A percentile compares a stretch with the other conserved stretches of the same genome.
phyloP scores from a whole-genome alignment of 768 basidiomycete genomes.

The Podaxis sp. region DNA sequence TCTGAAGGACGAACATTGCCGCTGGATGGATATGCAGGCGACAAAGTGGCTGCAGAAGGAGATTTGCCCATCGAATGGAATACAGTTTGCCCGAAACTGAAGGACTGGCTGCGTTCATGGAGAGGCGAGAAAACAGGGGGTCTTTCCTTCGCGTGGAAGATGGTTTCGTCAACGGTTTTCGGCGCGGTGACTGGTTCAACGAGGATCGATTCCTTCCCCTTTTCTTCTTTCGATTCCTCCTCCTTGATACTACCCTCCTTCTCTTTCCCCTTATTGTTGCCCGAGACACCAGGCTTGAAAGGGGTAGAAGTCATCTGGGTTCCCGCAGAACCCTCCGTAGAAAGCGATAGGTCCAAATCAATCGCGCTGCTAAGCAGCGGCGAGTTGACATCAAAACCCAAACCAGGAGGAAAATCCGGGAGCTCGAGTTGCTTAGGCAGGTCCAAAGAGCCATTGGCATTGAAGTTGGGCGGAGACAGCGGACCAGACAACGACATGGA shows the following conservation, averaged over 20 bases:
- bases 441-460: slow-evolving; percentile 51
- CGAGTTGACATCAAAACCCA: slow-evolving; percentile 37
- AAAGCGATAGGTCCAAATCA: slow-evolving; percentile 33
- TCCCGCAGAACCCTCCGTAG: slow-evolving; percentile 16
- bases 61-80: slow-evolving; percentile 50
- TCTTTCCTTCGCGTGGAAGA: slow-evolving; percentile 44
- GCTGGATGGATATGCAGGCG: slow-evolving; percentile 28
- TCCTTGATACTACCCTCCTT: slow-evolving; percentile 18
- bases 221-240: slow-evolving; percentile 18
- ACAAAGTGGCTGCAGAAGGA: slow-evolving; percentile 19
- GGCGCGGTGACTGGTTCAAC: slow-evolving; percentile 20
- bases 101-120: slow-evolving; percentile 65
- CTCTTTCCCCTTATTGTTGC: slow-evolving; percentile 39
- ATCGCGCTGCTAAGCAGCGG: slow-evolving; percentile 31
- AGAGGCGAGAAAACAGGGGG: slow-evolving; percentile 33
- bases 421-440: slow-evolving; percentile 55
- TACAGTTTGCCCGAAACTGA: slow-evolving; percentile 62
- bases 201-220: slow-evolving; percentile 19
- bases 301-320: slow-evolving; percentile 46
- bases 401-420: slow-evolving; percentile 43
- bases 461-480: slow-evolving; percentile 39
- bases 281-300: slow-evolving; percentile 26
- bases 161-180: slow-evolving; percentile 37
- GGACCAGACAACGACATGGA: slow-evolving; percentile 32
- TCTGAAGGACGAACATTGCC: slow-evolving; percentile 24